Evolutionary conservation across 2,329 filamentous ascomycete species (phyloP), one percentile per base, ranked within the genome.

Genomic region (Geosmithia morbida): DNA sequence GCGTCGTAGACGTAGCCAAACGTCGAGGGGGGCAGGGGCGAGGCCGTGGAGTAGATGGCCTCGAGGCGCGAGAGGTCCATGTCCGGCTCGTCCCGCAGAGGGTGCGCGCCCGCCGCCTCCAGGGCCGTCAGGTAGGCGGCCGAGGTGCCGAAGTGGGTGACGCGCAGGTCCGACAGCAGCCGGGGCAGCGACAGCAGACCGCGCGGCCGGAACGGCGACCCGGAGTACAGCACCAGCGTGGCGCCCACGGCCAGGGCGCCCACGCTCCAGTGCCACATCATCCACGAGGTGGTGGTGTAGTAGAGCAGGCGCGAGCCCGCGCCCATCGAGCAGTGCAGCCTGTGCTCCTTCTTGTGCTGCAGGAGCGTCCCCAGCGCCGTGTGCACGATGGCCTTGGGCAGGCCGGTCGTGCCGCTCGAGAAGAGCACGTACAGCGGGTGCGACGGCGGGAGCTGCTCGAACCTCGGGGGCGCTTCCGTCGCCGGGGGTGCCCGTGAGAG

Each of bases 261-360:
- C 18, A 96, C 77, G 41, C 89, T 81, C 89, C 90, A 97, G 62
- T 97, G 90, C 88, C 89, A 96, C 90, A 97, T 97, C 89, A 98
- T 97, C 92, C 89, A 96, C 0, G 87, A 94, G 11, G 84, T 88
- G 3, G 89, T 96, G 1, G 88, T 95, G 67, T 89, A 96, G 68
- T 96, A 96, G 63, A 96, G 85, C 58, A 96, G 73, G 18, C 83
- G 76, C 41, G 88, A 86, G 2, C 71, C 68, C 0, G 82, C 74
- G 8, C 74, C 72, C 52, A 98, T 79, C 19, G 88, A 87, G 61
- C 85, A 86, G 60, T 97, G 90, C 2, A 97, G 71, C 44, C 83
- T 75, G 59, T 94, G 89, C 61, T 97, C 92, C 61, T 98, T 98
- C 66, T 97, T 97, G 68, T 97, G 92, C 62, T 97, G 90, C 46